These are phyloP conservation scores for Metschnikowia continentalis DNA, from an alignment of 805 yeast genomes.

Conservation along the genomic window DNA sequence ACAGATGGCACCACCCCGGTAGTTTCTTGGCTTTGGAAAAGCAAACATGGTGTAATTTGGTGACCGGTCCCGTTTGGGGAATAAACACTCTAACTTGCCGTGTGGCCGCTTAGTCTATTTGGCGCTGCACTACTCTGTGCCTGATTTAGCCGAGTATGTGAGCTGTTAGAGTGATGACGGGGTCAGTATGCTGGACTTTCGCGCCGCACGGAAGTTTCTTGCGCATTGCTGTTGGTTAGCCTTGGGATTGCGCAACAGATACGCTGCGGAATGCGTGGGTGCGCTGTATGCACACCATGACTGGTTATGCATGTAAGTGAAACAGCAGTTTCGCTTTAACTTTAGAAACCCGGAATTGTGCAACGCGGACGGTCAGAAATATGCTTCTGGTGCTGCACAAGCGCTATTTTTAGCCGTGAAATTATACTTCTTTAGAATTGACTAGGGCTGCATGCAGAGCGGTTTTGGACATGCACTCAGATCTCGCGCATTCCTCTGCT, in stretches of 20 bases:
- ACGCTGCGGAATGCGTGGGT: background rate
- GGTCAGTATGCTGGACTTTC: background rate
- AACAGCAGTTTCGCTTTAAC: background rate
- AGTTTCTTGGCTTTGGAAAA: background rate
- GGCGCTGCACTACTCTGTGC: background rate
- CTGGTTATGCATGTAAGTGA: background rate
- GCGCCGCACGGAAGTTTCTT: background rate
- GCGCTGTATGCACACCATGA: background rate
- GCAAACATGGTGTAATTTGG: too few species aligned
- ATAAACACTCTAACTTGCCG: background rate
- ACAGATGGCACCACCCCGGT: background rate
- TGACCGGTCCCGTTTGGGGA: too few species aligned
- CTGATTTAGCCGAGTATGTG: constrained; percentile 3
- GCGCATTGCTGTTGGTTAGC: background rate
- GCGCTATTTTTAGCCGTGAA: background rate
- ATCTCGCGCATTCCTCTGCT: background rate
- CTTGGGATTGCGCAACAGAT: background rate
- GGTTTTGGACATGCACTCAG: background rate
- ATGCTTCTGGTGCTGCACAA: background rate
- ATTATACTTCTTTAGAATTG: background rate
- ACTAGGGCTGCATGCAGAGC: background rate
- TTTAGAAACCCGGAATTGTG: background rate
- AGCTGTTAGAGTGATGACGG: background rate
- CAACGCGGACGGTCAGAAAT: background rate
- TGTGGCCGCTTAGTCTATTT: background rate